Evolutionary conservation across 345 rosid genomes (phyloP).

Genomic region (Hibiscus mutabilis): DNA sequence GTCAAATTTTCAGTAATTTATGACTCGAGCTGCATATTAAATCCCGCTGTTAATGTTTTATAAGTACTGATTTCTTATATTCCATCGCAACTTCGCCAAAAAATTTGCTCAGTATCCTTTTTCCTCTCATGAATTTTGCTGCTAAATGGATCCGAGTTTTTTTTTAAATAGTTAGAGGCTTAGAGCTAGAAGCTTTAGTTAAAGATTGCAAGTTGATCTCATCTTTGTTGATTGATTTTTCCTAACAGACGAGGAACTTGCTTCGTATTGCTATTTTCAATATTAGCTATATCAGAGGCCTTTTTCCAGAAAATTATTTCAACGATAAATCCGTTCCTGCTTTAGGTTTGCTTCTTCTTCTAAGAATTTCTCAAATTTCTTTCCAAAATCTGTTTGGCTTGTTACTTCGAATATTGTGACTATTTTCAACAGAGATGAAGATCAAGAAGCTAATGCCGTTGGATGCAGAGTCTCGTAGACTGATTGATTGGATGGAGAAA

Average conservation of each 20-base stretch:
- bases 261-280: slow-evolving; percentile 95
- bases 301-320: slow-evolving; percentile 95
- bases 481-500: slow-evolving; percentile 99
- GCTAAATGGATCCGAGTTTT: background rate
- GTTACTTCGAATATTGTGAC: background rate
- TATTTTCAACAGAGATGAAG: slow-evolving; percentile 60
- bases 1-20: background rate
- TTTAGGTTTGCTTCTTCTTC: slow-evolving; percentile 42
- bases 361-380: background rate
- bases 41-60: background rate
- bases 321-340: slow-evolving; percentile 94
- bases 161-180: background rate
- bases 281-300: slow-evolving; percentile 91
- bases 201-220: slow-evolving; percentile 8
- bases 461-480: slow-evolving; percentile 88
- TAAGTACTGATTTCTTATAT: background rate
- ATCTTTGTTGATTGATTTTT: background rate
- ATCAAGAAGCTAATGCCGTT: slow-evolving; percentile 96
- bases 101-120: background rate
- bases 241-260: slow-evolving; percentile 69
- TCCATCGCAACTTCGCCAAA: background rate
- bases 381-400: background rate
- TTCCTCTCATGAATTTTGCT: slow-evolving; percentile 4
- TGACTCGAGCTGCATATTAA: background rate
- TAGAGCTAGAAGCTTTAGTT: background rate